phyloP scores from a whole-genome alignment of 139 green algal species.

The Spirogloea muscicola region DNA sequence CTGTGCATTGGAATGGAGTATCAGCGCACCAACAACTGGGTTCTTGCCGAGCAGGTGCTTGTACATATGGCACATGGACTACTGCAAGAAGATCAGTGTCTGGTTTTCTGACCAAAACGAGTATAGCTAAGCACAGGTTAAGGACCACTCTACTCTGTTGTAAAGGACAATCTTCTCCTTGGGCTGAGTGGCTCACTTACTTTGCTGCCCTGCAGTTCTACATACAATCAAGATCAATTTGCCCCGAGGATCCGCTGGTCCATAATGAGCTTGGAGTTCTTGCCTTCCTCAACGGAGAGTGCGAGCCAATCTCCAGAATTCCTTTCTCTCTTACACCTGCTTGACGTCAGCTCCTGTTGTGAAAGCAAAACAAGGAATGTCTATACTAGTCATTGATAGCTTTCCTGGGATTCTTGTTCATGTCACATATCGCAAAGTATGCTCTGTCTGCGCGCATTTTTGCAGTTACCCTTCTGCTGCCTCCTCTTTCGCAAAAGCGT shows the following conservation, averaged over 20 bases:
- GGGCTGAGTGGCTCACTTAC: too few relatives aligned
- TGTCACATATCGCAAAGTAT: not conserved
- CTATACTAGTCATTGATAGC: too few relatives aligned
- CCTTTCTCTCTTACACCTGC: constrained; percentile 2
- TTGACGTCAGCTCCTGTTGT: too few relatives aligned
- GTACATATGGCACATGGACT: too few relatives aligned
- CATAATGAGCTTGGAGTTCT: constrained; percentile 87
- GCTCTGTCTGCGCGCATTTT: not conserved
- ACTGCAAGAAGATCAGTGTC: too few relatives aligned
- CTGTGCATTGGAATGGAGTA: constrained; percentile 67
- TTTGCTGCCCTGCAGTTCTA: too few relatives aligned
- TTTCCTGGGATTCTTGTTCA: not conserved
- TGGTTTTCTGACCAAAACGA: too few relatives aligned
- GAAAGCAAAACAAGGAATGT: too few relatives aligned
- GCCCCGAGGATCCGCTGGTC: constrained; percentile 74
- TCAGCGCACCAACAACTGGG: constrained; percentile 77
- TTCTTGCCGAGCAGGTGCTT: constrained; percentile 65
- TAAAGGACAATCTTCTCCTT: too few relatives aligned
- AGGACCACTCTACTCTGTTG: too few relatives aligned
- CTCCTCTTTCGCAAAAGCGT: constrained; percentile 40
- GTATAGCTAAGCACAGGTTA: too few relatives aligned
- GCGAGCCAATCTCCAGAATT: constrained; percentile 10
- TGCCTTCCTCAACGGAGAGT: constrained; percentile 46
- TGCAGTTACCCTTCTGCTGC: not conserved
- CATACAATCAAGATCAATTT: too few relatives aligned